Conservation (phyloP, 352 stramenopile genomes). For the Globisporangium cylindrosporum region DNA sequence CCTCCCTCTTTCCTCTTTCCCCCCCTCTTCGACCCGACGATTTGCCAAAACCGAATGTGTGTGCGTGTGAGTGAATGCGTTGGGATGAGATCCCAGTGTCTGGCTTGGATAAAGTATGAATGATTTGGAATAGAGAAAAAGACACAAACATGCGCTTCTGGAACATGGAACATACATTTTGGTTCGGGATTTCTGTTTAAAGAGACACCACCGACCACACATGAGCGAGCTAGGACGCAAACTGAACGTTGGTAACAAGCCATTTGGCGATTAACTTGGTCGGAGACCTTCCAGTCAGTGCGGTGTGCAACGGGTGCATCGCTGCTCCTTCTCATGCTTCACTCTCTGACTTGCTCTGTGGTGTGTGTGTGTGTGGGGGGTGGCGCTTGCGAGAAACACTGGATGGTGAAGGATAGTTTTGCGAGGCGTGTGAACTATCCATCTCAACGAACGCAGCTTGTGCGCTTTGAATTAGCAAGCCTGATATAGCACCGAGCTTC, state of each 20-base stretch:
- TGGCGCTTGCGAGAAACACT: neutral
- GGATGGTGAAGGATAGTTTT: neutral
- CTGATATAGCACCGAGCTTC: neutral
- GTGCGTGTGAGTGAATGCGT: neutral
- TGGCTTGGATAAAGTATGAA: neutral
- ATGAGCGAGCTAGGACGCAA: neutral
- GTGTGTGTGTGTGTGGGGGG: too few relatives aligned
- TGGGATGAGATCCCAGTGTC: neutral
- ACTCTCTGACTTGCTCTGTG: neutral
- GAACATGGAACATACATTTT: neutral
- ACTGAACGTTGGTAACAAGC: neutral
- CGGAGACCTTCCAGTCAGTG: neutral
- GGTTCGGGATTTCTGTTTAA: neutral
- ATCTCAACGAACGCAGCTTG: neutral
- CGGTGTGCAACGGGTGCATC: neutral
- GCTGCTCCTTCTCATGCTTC: neutral
- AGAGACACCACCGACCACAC: neutral
- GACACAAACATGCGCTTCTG: neutral
- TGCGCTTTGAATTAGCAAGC: neutral
- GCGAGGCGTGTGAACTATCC: neutral
- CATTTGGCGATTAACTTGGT: neutral
- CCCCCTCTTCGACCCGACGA: conserved; percentile 4
- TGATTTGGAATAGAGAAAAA: too few relatives aligned
- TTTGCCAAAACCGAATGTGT: neutral
- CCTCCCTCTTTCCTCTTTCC: neutral